phyloP scores from a whole-genome alignment of 257 asterid species.

The Solanum bulbocastanum region DNA sequence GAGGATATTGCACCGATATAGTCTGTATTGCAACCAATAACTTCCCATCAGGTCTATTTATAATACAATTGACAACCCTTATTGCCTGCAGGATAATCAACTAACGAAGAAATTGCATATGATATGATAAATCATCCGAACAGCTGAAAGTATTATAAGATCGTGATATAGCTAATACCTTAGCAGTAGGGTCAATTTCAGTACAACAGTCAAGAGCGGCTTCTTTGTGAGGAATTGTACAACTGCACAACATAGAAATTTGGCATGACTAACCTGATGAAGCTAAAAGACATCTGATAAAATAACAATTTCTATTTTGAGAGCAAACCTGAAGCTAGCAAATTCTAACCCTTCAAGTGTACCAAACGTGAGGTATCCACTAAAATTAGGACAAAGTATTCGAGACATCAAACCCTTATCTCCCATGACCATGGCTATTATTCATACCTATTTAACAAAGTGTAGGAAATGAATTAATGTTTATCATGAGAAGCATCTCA shows the following conservation, averaged over 20 bases:
- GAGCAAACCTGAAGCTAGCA: conserved; percentile 76
- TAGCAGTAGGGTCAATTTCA: conserved; percentile 79
- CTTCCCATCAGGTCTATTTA: conserved; percentile 68
- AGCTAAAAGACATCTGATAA: background rate
- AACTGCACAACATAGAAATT: conserved; percentile 35
- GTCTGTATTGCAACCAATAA: conserved; percentile 8
- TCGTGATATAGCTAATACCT: conserved; percentile 32
- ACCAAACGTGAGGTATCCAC: conserved; percentile 94
- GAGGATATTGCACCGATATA: conserved; percentile 88
- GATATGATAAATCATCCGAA: background rate
- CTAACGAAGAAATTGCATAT: conserved; percentile 3
- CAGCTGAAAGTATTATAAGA: background rate
- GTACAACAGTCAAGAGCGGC: conserved; percentile 56
- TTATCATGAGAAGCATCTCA: background rate
- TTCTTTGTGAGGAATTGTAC: conserved; percentile 94
- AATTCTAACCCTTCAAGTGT: conserved; percentile 66
- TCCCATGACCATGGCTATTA: conserved; percentile 96
- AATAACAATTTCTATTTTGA: background rate
- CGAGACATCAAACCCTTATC: conserved; percentile 90
- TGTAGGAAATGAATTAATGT: background rate
- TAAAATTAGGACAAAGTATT: conserved; percentile 84
- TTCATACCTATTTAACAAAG: conserved; percentile 47
- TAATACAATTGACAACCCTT: conserved; percentile 80
- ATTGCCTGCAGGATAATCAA: conserved; percentile 42
- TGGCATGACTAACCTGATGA: background rate